Evolutionary conservation across 1,284 basidiomycete genomes (phyloP), one percentile per base, ranked within the genome.

Genomic region (Sporisorium graminicola): DNA sequence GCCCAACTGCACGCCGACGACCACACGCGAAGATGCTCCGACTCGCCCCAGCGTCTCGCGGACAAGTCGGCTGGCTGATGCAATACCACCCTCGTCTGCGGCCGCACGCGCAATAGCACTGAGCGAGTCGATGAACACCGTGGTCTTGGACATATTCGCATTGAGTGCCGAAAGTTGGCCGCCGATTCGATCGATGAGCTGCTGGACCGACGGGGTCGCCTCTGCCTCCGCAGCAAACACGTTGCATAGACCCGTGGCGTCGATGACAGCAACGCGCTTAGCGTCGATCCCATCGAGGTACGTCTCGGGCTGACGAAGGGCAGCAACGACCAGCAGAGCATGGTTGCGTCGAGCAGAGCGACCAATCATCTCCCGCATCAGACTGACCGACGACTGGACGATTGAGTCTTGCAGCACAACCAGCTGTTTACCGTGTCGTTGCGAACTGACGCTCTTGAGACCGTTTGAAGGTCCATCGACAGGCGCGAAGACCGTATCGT

Each of bases 91-190:
- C n/a, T 37, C 14, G 5, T 42, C 42, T 16, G 44, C 46, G 8
- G 5, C 56, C 1, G 66, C n/a, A n/a, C 65, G 54, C 22, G 61
- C 64, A 46, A 82, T 44, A 7, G 65, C 65, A 33, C 79, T 78
- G 40, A 83, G 68, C 20, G 82, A 79, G 58, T 83, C 82, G 18
- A 83, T 46, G 26, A 74, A 18, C 35, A 82, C 57, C 2, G 69
- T 79, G 9, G 66, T 43, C 47, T 71, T 74, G 14, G 63, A 47
- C 18, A 42, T 53, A 18, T 16, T 43, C 10, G 65, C 51, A 14
- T 53, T 52, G 12, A 60, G 47, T 7, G 33, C 20, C 6, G 52
- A n/a, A 3, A 68, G 58, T 14, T 49, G 24, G 14, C 27, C 18
- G 12, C 43, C 31, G 20, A 71, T 40, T 22, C 62, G 46, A 5